phyloP scores from a whole-genome alignment of 805 yeast genomes.

The Grigorovia yakushimaensis region DNA sequence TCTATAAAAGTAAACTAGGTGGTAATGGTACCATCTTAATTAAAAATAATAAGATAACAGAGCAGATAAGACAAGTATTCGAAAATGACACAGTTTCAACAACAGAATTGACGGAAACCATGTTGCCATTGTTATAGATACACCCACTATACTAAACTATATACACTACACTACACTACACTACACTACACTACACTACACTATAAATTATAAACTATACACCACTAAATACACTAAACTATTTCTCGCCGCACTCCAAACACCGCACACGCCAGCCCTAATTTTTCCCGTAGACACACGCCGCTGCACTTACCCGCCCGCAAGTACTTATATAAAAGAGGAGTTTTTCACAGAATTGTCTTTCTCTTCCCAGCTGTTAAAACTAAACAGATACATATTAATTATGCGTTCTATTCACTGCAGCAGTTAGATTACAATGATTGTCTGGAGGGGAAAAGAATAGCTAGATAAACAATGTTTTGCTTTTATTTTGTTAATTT shows the following conservation, averaged over 20 bases:
- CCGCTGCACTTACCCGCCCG: not conserved
- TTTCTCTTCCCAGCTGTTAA: not conserved
- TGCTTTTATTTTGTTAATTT: constrained; percentile 4
- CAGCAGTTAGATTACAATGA: constrained; percentile 23
- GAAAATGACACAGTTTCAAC: not conserved
- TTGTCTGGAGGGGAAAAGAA: constrained; percentile 33
- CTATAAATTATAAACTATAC: not conserved
- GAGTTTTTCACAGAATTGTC: not conserved
- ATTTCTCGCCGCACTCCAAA: not conserved
- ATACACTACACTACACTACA: not conserved
- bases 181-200: no score
- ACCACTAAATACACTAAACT: not conserved
- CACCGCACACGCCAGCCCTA: not conserved
- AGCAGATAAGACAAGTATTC: not conserved
- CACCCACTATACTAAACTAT: not conserved
- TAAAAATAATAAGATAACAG: not conserved
- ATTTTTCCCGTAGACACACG: not conserved
- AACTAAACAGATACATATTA: constrained; percentile 22
- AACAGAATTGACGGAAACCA: not conserved
- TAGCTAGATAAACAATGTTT: constrained; percentile 20
- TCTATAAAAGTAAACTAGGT: not conserved
- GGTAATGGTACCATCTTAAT: not conserved
- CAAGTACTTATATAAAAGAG: not conserved
- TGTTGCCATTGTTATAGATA: not conserved
- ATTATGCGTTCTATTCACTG: constrained; percentile 32